These are phyloP conservation scores for Penicillium ucsense DNA, from an alignment of 495 filamentous ascomycete genomes.

Conservation along the genomic window DNA sequence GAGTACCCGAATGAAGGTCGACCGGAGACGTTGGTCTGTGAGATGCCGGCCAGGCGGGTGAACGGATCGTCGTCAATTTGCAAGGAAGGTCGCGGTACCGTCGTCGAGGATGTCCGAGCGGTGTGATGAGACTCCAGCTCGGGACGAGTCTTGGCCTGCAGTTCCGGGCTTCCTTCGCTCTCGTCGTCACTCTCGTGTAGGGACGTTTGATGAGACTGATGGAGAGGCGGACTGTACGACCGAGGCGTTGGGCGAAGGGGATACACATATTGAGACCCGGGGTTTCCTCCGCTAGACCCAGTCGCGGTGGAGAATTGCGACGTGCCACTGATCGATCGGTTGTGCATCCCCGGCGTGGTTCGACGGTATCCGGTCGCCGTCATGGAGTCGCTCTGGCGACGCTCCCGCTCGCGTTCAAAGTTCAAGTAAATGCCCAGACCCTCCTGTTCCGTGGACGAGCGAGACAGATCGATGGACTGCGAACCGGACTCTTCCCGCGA, in stretches of 20 bases:
- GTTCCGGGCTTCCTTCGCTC: constrained; percentile 23
- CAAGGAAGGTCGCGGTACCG: constrained; percentile 30
- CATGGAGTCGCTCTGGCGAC: constrained; percentile 21
- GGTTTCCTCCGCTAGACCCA: constrained; percentile 39
- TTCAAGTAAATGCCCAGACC: constrained; percentile 45
- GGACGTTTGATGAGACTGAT: constrained; percentile 42
- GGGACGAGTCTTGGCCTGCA: constrained; percentile 13
- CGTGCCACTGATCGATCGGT: constrained; percentile 46
- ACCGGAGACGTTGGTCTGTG: constrained; percentile 44
- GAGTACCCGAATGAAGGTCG: constrained; percentile 42
- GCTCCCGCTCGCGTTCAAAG: constrained; percentile 33
- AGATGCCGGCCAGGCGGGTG: constrained; percentile 36
- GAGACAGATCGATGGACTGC: constrained; percentile 44
- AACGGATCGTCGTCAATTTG: constrained; percentile 41
- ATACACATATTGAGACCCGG: constrained; percentile 45
- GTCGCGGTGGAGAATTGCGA: constrained; percentile 44
- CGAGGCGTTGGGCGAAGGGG: constrained; percentile 51
- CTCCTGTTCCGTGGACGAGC: constrained; percentile 46
- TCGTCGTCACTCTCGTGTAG: constrained; percentile 37
- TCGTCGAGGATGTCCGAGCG: constrained; percentile 19
- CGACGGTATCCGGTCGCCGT: constrained; percentile 19
- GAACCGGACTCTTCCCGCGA: constrained; percentile 37
- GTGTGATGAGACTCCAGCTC: constrained; percentile 19
- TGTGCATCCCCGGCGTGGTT: constrained; percentile 32
- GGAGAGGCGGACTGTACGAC: constrained; percentile 45